Evolutionary conservation across 75 land plant genomes (phyloP).

Genomic region (Picea sitchensis): DNA sequence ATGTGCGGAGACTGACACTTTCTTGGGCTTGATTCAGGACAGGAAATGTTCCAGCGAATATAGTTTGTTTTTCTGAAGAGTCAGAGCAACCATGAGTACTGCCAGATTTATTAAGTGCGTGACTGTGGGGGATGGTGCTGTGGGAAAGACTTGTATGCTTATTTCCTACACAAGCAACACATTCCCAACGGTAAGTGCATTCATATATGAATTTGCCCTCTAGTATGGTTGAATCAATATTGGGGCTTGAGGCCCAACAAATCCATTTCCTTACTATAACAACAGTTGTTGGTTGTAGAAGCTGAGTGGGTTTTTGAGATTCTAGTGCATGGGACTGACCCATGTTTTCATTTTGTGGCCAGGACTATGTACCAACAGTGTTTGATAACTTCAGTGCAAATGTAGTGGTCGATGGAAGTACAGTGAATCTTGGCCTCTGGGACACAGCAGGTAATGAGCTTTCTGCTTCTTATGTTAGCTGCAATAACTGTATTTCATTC

Average conservation of each 20-base stretch:
- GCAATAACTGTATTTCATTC: neutral
- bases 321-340: neutral
- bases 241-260: too few species aligned
- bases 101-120: conserved; percentile 51
- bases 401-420: conserved; percentile 49
- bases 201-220: too few species aligned
- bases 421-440: conserved; percentile 51
- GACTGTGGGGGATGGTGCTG: conserved; percentile 54
- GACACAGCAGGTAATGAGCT: conserved; percentile 41
- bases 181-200: conserved; percentile 38
- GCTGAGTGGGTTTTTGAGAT: too few species aligned
- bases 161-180: conserved; percentile 43
- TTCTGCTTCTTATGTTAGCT: neutral
- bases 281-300: too few species aligned
- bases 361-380: conserved; percentile 53
- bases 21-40: too few species aligned
- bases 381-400: conserved; percentile 56
- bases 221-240: too few species aligned
- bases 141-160: conserved; percentile 52
- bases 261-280: too few species aligned
- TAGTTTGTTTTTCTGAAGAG: too few species aligned
- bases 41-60: too few species aligned
- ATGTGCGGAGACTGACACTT: neutral
- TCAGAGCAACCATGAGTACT: conserved; percentile 14
- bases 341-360: conserved; percentile 10